These are phyloP conservation scores for Hypoxylon sp. DNA, from an alignment of 2,329 filamentous ascomycete species.

Conservation along the genomic window DNA sequence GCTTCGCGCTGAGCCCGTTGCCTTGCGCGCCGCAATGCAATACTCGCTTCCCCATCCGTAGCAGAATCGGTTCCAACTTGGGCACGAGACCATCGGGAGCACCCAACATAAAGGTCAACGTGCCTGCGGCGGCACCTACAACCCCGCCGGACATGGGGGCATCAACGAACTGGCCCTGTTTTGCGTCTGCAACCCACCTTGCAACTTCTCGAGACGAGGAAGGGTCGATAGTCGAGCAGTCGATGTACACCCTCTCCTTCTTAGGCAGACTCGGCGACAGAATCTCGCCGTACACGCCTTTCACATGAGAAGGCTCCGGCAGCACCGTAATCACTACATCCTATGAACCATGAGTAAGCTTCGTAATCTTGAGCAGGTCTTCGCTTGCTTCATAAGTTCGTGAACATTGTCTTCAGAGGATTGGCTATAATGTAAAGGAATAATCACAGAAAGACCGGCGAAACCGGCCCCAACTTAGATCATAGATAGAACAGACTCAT, in stretches of 20 bases:
- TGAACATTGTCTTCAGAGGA: constrained; percentile 66
- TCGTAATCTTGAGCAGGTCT: neutral
- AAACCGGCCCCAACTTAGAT: constrained; percentile 76
- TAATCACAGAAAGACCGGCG: constrained; percentile 69
- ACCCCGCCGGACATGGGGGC: constrained; percentile 97
- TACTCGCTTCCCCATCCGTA: constrained; percentile 85
- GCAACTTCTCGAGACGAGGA: constrained; percentile 82
- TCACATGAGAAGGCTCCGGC: constrained; percentile 88
- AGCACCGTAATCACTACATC: constrained; percentile 88
- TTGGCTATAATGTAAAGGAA: constrained; percentile 70
- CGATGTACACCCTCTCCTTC: constrained; percentile 82
- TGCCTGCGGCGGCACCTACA: constrained; percentile 85
- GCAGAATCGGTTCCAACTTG: constrained; percentile 72
- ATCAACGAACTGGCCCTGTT: constrained; percentile 83
- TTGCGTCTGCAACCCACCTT: constrained; percentile 67
- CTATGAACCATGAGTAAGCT: constrained; percentile 56
- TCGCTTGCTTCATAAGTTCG: constrained; percentile 12
- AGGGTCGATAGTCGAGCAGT: constrained; percentile 96
- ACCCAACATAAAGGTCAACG: constrained; percentile 96
- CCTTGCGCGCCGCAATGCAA: constrained; percentile 87
- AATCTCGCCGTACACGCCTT: constrained; percentile 80
- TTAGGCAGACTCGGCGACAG: constrained; percentile 62
- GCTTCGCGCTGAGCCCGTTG: constrained; percentile 86
- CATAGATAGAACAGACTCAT: constrained; percentile 61
- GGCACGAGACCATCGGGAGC: constrained; percentile 67